A percentile compares a stretch with the other conserved stretches of the same genome.
Conservation (phyloP, 169 alveolate species). For the Plasmodium cynomolgi region DNA sequence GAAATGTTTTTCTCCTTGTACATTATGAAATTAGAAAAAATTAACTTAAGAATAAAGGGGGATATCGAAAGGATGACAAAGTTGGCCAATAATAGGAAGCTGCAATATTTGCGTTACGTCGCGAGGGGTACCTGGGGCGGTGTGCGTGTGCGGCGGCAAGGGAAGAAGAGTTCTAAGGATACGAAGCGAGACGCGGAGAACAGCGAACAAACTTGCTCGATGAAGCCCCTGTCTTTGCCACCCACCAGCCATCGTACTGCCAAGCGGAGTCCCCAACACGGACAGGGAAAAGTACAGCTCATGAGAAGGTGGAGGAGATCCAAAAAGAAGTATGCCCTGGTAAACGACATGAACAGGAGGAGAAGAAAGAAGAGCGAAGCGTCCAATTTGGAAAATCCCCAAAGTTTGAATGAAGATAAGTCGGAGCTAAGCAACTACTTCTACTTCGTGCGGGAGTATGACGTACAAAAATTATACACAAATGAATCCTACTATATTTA, state of each 20-base stretch:
- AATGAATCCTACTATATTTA: conserved; percentile 29
- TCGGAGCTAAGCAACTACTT: background rate
- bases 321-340: background rate
- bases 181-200: background rate
- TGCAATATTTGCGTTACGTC: background rate
- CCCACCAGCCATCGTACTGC: background rate
- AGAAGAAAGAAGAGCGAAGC: background rate
- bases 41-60: conserved; percentile 16
- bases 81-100: background rate
- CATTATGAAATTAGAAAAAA: conserved; percentile 48
- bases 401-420: background rate
- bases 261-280: background rate
- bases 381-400: background rate
- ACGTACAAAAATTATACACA: conserved; percentile 22
- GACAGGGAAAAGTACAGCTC: background rate
- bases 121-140: too few species aligned
- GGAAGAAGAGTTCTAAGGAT: background rate
- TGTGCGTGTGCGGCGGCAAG: background rate
- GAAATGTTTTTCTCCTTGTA: conserved; percentile 66
- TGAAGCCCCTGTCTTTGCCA: background rate
- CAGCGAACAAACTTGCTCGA: background rate
- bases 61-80: conserved; percentile 13
- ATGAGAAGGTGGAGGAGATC: background rate
- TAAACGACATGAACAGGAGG: background rate
- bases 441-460: conserved; percentile 22